Conservation (phyloP, 2,329 filamentous ascomycete species). For the Fusarium sp. region DNA sequence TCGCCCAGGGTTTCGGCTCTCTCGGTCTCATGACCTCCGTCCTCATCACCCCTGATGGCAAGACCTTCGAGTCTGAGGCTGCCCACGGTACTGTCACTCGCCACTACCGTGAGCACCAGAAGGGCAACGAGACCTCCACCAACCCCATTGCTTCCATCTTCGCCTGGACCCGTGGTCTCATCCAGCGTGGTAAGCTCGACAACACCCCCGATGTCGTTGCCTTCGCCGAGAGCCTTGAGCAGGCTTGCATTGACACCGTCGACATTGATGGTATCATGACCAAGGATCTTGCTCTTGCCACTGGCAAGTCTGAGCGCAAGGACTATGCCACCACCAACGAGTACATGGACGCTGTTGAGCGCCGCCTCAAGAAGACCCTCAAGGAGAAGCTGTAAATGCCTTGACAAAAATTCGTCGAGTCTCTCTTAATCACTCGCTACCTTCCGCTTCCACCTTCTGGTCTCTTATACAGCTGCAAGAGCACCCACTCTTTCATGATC, state of each 20-base stretch:
- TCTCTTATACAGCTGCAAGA: conserved; percentile 30
- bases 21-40: conserved; percentile 99
- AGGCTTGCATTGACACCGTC: conserved; percentile 94
- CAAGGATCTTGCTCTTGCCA: conserved; percentile 96
- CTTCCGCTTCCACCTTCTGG: conserved; percentile 25
- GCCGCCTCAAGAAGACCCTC: conserved; percentile 82
- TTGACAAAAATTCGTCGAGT: conserved; percentile 11
- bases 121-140: conserved; percentile 95
- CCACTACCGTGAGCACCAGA: conserved; percentile 99
- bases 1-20: conserved; percentile 97
- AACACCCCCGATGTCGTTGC: conserved; percentile 89
- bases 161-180: conserved; percentile 94
- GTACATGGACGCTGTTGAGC: conserved; percentile 94
- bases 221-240: conserved; percentile 92
- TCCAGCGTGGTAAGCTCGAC: conserved; percentile 94
- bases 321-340: conserved; percentile 93
- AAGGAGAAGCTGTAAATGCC: conserved; percentile 77
- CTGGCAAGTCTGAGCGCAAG: conserved; percentile 84
- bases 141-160: conserved; percentile 99
- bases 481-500: conserved; percentile 31
- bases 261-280: conserved; percentile 97
- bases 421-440: conserved; percentile 8
- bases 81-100: conserved; percentile 98
- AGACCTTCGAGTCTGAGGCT: conserved; percentile 97
- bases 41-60: conserved; percentile 94